Conservation (phyloP, 1,284 basidiomycete species). For the Singerocomus rubriflavus region DNA sequence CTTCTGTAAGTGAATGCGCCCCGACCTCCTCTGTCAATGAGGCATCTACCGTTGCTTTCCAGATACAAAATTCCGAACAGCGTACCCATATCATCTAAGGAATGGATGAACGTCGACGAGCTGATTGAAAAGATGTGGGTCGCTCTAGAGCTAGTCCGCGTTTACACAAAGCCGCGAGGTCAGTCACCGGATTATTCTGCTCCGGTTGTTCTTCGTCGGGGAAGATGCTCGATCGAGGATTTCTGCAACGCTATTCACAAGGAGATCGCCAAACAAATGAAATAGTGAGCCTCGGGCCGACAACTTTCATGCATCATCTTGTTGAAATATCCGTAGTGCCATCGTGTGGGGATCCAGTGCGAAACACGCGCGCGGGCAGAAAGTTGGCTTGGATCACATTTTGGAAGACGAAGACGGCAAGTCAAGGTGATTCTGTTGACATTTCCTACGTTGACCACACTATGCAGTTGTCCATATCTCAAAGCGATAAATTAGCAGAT, state of each 20-base stretch:
- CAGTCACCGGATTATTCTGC: conserved; percentile 84
- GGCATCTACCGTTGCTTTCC: conserved; percentile 15
- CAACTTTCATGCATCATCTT: conserved; percentile 2
- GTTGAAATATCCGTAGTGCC: conserved; percentile 51
- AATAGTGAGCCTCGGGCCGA: conserved; percentile 58
- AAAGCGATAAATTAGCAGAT: conserved; percentile 56
- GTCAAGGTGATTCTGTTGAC: conserved; percentile 24
- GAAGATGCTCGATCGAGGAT: conserved; percentile 81
- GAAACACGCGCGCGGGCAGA: conserved; percentile 95
- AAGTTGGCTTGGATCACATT: conserved; percentile 88
- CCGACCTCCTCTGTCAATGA: background rate
- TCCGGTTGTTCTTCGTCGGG: conserved; percentile 77
- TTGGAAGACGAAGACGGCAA: conserved; percentile 87
- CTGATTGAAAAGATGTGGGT: conserved; percentile 91
- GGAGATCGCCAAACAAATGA: conserved; percentile 91
- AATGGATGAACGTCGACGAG: conserved; percentile 98
- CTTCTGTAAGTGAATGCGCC: conserved; percentile 60
- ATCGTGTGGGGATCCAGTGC: conserved; percentile 94
- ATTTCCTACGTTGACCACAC: conserved; percentile 12
- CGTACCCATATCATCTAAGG: conserved; percentile 89
- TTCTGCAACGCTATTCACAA: conserved; percentile 91
- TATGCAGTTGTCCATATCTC: conserved; percentile 75
- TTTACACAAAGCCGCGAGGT: conserved; percentile 95
- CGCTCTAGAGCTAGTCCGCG: conserved; percentile 83
- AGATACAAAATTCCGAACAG: conserved; percentile 92